A percentile compares a stretch with the other conserved stretches of the same genome.
Evolutionary conservation across 1,139 yeast species (phyloP).

Genomic region (Lizanozyma gosingica): DNA sequence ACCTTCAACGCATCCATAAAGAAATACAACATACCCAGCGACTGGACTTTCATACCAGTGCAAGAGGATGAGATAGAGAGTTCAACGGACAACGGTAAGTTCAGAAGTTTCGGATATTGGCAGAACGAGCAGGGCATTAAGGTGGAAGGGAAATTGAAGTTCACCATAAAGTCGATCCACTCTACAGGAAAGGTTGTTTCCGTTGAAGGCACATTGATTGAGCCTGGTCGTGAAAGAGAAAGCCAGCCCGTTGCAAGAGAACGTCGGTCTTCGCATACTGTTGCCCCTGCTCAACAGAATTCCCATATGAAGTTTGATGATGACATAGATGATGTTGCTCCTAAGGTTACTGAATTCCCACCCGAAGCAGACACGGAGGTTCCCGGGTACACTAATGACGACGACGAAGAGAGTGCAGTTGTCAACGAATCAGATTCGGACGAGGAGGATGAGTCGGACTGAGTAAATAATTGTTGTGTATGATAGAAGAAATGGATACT

Average conservation of each 20-base stretch:
- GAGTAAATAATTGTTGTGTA: too few species aligned
- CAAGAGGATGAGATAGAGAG: conserved; percentile 50
- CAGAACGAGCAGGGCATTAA: conserved; percentile 61
- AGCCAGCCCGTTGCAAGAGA: conserved; percentile 41
- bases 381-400: conserved; percentile 12
- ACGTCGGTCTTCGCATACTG: conserved; percentile 19
- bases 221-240: conserved; percentile 52
- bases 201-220: conserved; percentile 72
- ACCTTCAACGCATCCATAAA: conserved; percentile 92
- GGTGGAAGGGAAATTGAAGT: conserved; percentile 73
- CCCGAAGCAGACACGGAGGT: conserved; percentile 3
- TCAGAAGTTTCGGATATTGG: conserved; percentile 78
- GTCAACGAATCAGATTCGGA: conserved; percentile 17
- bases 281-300: conserved; percentile 8
- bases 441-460: conserved; percentile 9
- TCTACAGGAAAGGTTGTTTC: conserved; percentile 77
- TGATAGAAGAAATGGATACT: too few species aligned
- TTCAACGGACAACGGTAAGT: conserved; percentile 20
- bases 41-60: conserved; percentile 76
- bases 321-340: conserved; percentile 12
- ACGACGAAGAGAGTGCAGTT: conserved; percentile 15
- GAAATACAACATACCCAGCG: conserved; percentile 69
- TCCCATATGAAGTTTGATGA: conserved; percentile 41
- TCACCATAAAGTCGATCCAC: conserved; percentile 63
- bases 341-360: conserved; percentile 9